A percentile compares a stretch with the other conserved stretches of the same genome.
These are phyloP conservation scores for Cynanchum wilfordii DNA, from an alignment of 257 asterid genomes.

Conservation along the genomic window DNA sequence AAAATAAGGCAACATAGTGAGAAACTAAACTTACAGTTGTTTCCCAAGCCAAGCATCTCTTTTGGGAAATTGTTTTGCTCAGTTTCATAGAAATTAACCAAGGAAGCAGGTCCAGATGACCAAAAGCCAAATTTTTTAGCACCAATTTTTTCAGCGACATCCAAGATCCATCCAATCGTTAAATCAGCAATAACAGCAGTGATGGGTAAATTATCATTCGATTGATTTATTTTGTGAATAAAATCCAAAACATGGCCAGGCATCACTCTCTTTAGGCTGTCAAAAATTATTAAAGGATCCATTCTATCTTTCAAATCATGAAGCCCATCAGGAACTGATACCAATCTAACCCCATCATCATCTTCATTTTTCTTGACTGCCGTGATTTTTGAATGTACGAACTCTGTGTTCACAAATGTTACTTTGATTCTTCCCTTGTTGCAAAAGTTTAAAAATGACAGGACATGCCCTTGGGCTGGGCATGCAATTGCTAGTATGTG, in stretches of 20 bases:
- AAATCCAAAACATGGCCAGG: conserved; percentile 12
- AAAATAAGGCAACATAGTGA: too few relatives aligned
- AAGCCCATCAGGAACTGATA: conserved; percentile 32
- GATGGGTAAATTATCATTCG: conserved; percentile 12
- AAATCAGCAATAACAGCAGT: conserved; percentile 43
- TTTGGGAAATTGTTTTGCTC: background rate
- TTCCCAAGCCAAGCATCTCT: background rate
- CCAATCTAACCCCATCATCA: conserved; percentile 6
- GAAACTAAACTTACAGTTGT: background rate
- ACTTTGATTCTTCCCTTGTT: conserved; percentile 41
- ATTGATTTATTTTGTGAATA: conserved; percentile 21
- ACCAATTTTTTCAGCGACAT: conserved; percentile 43
- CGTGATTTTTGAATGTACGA: conserved; percentile 26
- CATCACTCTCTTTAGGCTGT: conserved; percentile 14
- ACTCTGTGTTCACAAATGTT: conserved; percentile 44
- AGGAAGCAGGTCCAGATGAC: conserved; percentile 51
- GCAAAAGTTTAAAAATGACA: conserved; percentile 37
- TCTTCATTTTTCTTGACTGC: conserved; percentile 10
- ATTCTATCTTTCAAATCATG: conserved; percentile 16
- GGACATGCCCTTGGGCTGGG: conserved; percentile 56
- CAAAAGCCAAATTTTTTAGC: conserved; percentile 34
- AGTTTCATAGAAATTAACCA: conserved; percentile 19
- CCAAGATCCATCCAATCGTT: conserved; percentile 28
- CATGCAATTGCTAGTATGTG: conserved; percentile 34
- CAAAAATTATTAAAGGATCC: background rate